Conservation (phyloP, 2,329 filamentous ascomycete genomes). For the Exophiala sp. region DNA sequence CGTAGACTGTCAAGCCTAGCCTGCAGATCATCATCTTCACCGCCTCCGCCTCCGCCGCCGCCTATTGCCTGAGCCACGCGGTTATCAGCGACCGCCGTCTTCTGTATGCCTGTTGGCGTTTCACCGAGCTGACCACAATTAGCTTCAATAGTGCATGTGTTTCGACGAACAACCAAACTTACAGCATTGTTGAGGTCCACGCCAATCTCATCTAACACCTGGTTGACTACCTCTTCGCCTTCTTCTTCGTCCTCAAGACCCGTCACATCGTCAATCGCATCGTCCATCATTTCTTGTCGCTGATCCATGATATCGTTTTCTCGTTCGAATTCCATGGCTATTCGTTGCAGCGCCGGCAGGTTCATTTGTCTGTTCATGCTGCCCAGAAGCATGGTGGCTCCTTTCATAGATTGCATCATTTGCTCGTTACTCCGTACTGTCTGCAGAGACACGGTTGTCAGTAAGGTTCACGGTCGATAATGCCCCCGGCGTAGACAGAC, state of each 20-base stretch:
- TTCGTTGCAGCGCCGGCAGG: constrained; percentile 86
- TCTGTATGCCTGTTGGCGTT: constrained; percentile 79
- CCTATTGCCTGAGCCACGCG: constrained; percentile 85
- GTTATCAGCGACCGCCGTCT: constrained; percentile 66
- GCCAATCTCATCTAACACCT: constrained; percentile 94
- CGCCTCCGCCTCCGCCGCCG: constrained; percentile 54
- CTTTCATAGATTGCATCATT: constrained; percentile 99
- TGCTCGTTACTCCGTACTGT: constrained; percentile 98
- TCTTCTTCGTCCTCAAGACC: constrained; percentile 89
- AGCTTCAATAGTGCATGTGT: constrained; percentile 12
- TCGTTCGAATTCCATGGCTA: constrained; percentile 98
- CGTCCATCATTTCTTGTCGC: constrained; percentile 99
- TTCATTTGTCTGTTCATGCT: constrained; percentile 99
- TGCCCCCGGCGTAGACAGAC: constrained; percentile 43
- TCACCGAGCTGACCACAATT: constrained; percentile 69
- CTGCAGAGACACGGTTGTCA: constrained; percentile 45
- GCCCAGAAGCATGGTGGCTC: constrained; percentile 83
- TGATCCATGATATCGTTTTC: constrained; percentile 99
- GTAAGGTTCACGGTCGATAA: not conserved
- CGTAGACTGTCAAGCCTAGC: constrained; percentile 85
- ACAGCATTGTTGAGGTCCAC: constrained; percentile 88
- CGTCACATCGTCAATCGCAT: constrained; percentile 95
- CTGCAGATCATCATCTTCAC: constrained; percentile 84
- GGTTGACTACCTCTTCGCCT: constrained; percentile 93
- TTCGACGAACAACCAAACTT: constrained; percentile 41